Percentiles rank a stretch among this genome's conserved stretches.
Conservation (phyloP, 768 basidiomycete genomes). For the Hydnum rufescens region DNA sequence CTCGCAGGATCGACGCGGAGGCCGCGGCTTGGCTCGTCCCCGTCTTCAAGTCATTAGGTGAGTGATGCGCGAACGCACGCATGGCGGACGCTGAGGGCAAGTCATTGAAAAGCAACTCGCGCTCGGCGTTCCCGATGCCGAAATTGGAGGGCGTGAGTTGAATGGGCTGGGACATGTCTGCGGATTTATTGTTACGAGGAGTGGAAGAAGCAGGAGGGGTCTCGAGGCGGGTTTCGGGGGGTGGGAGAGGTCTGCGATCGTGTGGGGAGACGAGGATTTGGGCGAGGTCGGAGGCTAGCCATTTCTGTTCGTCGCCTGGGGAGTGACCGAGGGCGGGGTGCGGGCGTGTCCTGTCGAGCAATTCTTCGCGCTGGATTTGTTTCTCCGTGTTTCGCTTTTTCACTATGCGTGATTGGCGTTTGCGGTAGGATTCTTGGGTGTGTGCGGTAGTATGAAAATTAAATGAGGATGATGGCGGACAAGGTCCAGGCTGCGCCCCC, state of each 20-base stretch:
- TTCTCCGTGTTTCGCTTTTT: conserved; percentile 18
- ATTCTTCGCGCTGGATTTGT: conserved; percentile 24
- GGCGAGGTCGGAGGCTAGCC: conserved; percentile 47
- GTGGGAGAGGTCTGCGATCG: conserved; percentile 16
- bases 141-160: conserved; percentile 9
- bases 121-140: conserved; percentile 13
- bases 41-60: conserved; percentile 17
- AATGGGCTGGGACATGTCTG: conserved; percentile 4
- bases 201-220: conserved; percentile 7
- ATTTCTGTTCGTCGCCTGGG: conserved; percentile 42
- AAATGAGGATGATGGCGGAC: not conserved
- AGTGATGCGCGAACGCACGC: conserved; percentile 30
- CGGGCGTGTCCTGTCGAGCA: conserved; percentile 25
- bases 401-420: conserved; percentile 16
- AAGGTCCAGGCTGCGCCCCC: not conserved
- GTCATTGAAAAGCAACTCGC: conserved; percentile 15
- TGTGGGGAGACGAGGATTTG: conserved; percentile 38
- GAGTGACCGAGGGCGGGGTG: conserved; percentile 61
- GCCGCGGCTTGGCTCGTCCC: not conserved
- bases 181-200: conserved; percentile 6
- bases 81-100: conserved; percentile 14
- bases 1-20: not conserved
- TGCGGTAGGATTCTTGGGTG: conserved; percentile 10
- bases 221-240: not conserved
- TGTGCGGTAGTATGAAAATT: conserved; percentile 13